A percentile compares a stretch with the other conserved stretches of the same genome.
Conservation (phyloP, 2,329 filamentous ascomycete species). For the Neoascochyta sp. region DNA sequence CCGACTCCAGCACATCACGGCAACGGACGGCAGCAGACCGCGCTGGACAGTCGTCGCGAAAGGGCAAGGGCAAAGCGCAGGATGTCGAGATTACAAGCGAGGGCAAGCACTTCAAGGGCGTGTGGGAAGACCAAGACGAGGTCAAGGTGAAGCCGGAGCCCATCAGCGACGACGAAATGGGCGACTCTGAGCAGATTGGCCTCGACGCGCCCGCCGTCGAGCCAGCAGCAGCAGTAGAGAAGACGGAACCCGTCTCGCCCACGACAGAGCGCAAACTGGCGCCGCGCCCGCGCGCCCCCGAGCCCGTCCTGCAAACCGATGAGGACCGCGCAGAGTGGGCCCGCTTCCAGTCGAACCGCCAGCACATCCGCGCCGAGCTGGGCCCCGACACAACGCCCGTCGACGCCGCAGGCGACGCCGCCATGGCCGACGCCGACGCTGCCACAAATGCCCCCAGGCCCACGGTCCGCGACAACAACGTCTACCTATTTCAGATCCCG, state of each 20-base stretch:
- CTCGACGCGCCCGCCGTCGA: slow-evolving; percentile 10
- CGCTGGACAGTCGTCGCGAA: slow-evolving; percentile 20
- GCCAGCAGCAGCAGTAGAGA: slow-evolving; percentile 13
- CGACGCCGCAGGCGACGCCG: slow-evolving; percentile 43
- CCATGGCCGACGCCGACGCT: slow-evolving; percentile 30
- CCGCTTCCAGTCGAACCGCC: slow-evolving; percentile 46
- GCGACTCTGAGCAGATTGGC: slow-evolving; percentile 27
- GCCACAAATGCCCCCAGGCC: slow-evolving; percentile 15
- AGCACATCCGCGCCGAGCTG: slow-evolving; percentile 47
- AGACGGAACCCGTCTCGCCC: slow-evolving; percentile 32
- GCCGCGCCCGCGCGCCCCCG: slow-evolving; percentile 16
- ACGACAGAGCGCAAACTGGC: slow-evolving; percentile 31
- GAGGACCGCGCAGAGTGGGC: slow-evolving; percentile 52
- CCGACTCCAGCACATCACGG: slow-evolving; percentile 33
- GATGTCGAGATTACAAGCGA: slow-evolving; percentile 44
- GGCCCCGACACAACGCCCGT: slow-evolving; percentile 32
- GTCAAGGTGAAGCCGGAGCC: slow-evolving; percentile 54
- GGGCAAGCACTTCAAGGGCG: slow-evolving; percentile 43
- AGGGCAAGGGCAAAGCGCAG: slow-evolving; percentile 42
- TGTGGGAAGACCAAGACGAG: slow-evolving; percentile 44
- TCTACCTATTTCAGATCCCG: slow-evolving; percentile 63
- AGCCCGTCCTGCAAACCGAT: slow-evolving; percentile 49
- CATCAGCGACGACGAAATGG: slow-evolving; percentile 45
- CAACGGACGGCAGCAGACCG: slow-evolving; percentile 14
- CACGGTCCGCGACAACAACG: slow-evolving; percentile 48